Evolutionary conservation across 2,329 filamentous ascomycete genomes (phyloP), one percentile per base, ranked within the genome.

Genomic region (Stenocarpella maydis): DNA sequence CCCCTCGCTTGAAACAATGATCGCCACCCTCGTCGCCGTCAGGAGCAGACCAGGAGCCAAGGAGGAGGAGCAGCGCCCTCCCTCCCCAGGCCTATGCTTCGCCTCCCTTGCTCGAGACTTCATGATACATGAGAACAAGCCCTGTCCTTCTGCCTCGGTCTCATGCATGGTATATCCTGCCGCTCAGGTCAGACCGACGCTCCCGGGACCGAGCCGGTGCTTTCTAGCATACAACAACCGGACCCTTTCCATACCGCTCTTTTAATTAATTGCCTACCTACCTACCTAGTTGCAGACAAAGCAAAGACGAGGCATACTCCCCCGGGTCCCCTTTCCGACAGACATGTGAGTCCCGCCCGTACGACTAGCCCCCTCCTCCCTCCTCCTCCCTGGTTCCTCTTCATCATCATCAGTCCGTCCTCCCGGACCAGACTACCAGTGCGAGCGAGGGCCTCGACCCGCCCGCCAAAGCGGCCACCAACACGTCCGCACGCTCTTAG

Each of bases 381-480:
- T 39, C 55, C 55, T 12, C 31, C 26, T 19, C 4, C 31, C 39
- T 61, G 41, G 26, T 24, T 31, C 55, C 41, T 7, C 53, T 0
- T 34, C 50, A 12, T n/a, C 37, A 21, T 47, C 17, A n/a, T 15
- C 55, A 5, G 39, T 61, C 31, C 31, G 4, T 34, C 55, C 26
- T 47, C 47, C 26, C 55, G 41, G 55, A 34, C 39, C 24, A 45
- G 19, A 49, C 28, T 63, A 28, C 41, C 58, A 63, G 41, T n/a
- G 39, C 10, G 41, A n/a, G 41, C 55, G 19, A 34, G 26, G 39
- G 41, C 58, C 58, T 63, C 43, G 58, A 63, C 43, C 58, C n/a
- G 58, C 28, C 58, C 43, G 58, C 43, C 58, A 63, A 49, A 63
- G 58, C 58, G 58, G 58, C 58, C 58, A 63, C 58, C 58, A 63